phyloP scores from a whole-genome alignment of 306 rosid genomes.

The Geum urbanum region DNA sequence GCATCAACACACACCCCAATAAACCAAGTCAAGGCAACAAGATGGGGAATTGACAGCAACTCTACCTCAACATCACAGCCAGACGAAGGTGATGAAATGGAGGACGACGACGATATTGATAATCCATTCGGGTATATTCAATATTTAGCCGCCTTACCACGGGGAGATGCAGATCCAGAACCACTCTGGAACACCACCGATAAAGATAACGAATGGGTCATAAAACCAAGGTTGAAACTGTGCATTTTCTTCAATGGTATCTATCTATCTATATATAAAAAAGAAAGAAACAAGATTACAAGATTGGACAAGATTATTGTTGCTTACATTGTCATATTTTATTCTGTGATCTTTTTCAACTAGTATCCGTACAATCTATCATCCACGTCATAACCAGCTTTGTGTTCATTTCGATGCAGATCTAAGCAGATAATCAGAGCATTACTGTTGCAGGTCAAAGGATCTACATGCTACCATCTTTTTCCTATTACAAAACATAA shows the following conservation, averaged over 20 bases:
- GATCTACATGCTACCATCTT: not conserved
- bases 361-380: not conserved
- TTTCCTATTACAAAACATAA: not conserved
- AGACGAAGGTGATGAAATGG: too few species aligned
- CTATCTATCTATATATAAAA: too few species aligned
- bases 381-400: not conserved
- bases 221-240: not conserved
- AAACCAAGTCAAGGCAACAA: too few species aligned
- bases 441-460: slow-evolving; percentile 2
- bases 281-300: not conserved
- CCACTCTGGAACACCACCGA: too few species aligned
- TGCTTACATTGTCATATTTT: not conserved
- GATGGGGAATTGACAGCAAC: too few species aligned
- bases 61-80: too few species aligned
- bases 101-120: too few species aligned
- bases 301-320: not conserved
- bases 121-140: too few species aligned
- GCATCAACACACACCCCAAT: too few species aligned
- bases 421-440: not conserved
- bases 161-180: too few species aligned
- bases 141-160: too few species aligned
- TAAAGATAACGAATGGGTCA: too few species aligned
- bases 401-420: slow-evolving; percentile 1
- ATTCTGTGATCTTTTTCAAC: not conserved
- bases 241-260: not conserved